Base-by-base conservation (phyloP, 306 rosid genomes). In the Pyrus communis region DNA sequence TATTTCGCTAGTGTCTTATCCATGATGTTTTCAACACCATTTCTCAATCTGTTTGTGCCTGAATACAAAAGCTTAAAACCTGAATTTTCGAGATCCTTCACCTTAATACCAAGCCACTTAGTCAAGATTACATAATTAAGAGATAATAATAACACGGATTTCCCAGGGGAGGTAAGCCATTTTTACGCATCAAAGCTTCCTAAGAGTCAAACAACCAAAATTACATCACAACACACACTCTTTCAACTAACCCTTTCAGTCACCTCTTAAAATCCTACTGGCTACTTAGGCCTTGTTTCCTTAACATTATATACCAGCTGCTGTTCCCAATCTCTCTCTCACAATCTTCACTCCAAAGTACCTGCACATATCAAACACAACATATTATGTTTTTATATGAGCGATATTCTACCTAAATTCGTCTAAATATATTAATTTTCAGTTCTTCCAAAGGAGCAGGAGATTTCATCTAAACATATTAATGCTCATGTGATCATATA, bases 341-440 rank as follows among this genome's bases (percentile, higher is more conserved):
- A 90, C 81, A 79, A 94, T 94, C 89, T 91, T 90, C 84, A 85
- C 76, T 71, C 97, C 98, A 97, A 91, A 89, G 88, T 94, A 94
- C 95, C 98, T 94, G 89, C 79, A 73, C 22, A 35, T 55, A 51
- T 35, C 68, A 49, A 0, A 57, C 18, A 49, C 55, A 49, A 49
- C 2, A 12, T 17, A 17, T 49, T 49, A 49, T 49, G 2, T 38
- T 38, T 35, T 38, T 38, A 38, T 7, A 38, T 9, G 9, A 35
- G 40, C 40, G 9, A 7, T 7, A 7, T 7, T 38, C 42, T 38
- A 7, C 42, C 0, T 38, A 38, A 38, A 38, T 7, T 35, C 42
- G 42, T 38, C 42, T 38, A 38, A 38, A 7, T 38, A 38, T 38
- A 7, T 35, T 35, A 38, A 7, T 2, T 38, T 38, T 38, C 42